Evolutionary conservation across 1,284 basidiomycete genomes (phyloP).

Genomic region (Irpex rosettiformis): DNA sequence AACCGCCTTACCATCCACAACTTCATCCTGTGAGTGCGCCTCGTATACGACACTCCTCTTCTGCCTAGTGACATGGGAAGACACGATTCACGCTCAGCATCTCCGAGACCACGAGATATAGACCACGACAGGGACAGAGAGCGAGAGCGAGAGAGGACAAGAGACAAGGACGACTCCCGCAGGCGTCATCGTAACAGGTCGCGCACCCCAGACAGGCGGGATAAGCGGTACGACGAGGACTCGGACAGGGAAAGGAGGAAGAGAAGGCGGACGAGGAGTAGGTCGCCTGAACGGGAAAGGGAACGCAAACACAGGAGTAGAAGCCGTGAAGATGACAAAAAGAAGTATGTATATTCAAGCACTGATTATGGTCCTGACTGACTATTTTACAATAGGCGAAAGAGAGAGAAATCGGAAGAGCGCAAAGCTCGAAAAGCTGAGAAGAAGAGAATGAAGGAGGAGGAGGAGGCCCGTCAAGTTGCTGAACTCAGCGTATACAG

Average conservation of each 20-base stretch:
- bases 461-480: constrained; percentile 84
- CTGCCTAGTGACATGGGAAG: constrained; percentile 28
- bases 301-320: constrained; percentile 39
- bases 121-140: constrained; percentile 7
- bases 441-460: constrained; percentile 76
- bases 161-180: not conserved
- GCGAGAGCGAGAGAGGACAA: constrained; percentile 14
- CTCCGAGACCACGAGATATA: constrained; percentile 38
- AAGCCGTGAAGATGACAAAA: constrained; percentile 38
- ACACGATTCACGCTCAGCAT: constrained; percentile 44
- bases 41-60: constrained; percentile 9
- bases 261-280: constrained; percentile 40
- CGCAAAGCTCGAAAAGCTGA: constrained; percentile 76
- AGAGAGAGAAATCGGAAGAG: constrained; percentile 79
- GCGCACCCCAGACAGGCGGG: constrained; percentile 21
- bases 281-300: constrained; percentile 34
- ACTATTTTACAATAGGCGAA: constrained; percentile 51
- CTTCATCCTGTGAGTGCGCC: constrained; percentile 16
- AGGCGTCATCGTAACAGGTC: constrained; percentile 13
- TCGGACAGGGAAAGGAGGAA: constrained; percentile 31
- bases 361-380: not conserved
- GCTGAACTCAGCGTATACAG: constrained; percentile 92
- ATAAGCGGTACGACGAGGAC: constrained; percentile 30
- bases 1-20: constrained; percentile 1
- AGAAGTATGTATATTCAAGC: constrained; percentile 49